These are phyloP conservation scores for Pseudogymnoascus sp. DNA, from an alignment of 2,329 filamentous ascomycete species.

Conservation along the genomic window DNA sequence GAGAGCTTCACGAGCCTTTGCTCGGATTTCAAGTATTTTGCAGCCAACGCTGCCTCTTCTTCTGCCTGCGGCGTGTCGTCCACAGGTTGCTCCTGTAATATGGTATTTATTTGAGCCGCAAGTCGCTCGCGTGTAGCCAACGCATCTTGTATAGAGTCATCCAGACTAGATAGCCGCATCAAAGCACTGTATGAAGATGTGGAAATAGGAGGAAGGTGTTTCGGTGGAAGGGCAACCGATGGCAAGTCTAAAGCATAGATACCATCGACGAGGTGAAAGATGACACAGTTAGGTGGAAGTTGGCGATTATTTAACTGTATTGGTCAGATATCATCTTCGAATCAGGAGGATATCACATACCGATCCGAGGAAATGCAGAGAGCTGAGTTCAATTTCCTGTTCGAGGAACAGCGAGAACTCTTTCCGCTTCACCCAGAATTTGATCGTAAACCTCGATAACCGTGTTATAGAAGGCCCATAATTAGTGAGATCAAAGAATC, in stretches of 20 bases:
- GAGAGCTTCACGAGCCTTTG: slow-evolving; percentile 57
- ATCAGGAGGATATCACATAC: slow-evolving; percentile 33
- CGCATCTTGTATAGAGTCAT: slow-evolving; percentile 86
- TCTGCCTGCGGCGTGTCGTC: slow-evolving; percentile 42
- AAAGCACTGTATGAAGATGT: slow-evolving; percentile 82
- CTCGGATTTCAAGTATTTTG: slow-evolving; percentile 54
- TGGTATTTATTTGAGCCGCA: slow-evolving; percentile 66
- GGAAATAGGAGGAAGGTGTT: slow-evolving; percentile 43
- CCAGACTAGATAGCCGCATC: slow-evolving; percentile 80
- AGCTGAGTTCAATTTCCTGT: slow-evolving; percentile 56
- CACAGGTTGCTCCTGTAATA: slow-evolving; percentile 38
- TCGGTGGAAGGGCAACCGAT: slow-evolving; percentile 37
- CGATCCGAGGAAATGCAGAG: slow-evolving; percentile 70
- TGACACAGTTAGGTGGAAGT: slow-evolving; percentile 72
- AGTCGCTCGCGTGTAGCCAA: slow-evolving; percentile 68
- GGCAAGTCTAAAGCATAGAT: slow-evolving; percentile 75
- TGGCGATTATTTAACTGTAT: slow-evolving; percentile 58
- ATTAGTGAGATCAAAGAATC: slow-evolving; percentile 67
- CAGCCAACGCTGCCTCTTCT: slow-evolving; percentile 42
- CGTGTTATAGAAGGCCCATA: slow-evolving; percentile 60
- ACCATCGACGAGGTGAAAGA: slow-evolving; percentile 81
- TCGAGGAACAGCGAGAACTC: slow-evolving; percentile 62
- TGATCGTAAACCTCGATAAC: slow-evolving; percentile 56
- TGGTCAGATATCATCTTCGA: slow-evolving; percentile 25
- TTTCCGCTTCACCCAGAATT: slow-evolving; percentile 63